Percentiles rank a stretch among this genome's conserved stretches.
Evolutionary conservation across 805 yeast genomes (phyloP).

Genomic region (Teunomyces barrocoloradensis): DNA sequence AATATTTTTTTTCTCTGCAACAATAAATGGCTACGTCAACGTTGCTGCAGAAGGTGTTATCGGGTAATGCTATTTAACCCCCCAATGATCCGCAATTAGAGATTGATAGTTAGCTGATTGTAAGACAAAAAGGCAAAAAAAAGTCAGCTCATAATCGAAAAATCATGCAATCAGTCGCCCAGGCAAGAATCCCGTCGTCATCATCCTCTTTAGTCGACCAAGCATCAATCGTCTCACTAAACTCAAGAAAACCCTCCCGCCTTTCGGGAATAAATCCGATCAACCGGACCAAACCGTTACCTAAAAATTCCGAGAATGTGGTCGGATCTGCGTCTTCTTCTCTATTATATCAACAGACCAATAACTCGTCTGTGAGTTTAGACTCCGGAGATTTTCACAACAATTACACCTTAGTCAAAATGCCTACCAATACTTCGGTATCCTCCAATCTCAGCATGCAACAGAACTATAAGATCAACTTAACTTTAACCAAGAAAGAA

Average conservation of each 20-base stretch:
- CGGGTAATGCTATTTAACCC: not conserved
- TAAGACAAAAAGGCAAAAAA: not conserved
- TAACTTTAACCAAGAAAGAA: slow-evolving; percentile 29
- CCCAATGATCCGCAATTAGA: not conserved
- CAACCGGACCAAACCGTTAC: slow-evolving; percentile 8
- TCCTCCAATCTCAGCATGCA: slow-evolving; percentile 13
- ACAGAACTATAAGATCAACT: slow-evolving; percentile 15
- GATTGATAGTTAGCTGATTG: not conserved
- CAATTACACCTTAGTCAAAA: slow-evolving; percentile 16
- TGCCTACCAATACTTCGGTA: slow-evolving; percentile 14
- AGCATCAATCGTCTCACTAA: slow-evolving; percentile 5
- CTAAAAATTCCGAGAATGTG: slow-evolving; percentile 5
- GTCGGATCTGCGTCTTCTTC: not conserved
- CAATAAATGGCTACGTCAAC: not conserved
- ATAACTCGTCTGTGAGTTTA: slow-evolving; percentile 5
- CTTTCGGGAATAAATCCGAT: slow-evolving; percentile 11
- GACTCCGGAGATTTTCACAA: slow-evolving; percentile 3
- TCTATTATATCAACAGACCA: not conserved
- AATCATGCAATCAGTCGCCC: slow-evolving; percentile 12
- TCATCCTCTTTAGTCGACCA: slow-evolving; percentile 5
- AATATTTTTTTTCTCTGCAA: not conserved
- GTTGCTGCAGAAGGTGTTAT: not conserved
- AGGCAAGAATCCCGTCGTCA: slow-evolving; percentile 11
- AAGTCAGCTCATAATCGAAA: not conserved
- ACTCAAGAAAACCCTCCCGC: slow-evolving; percentile 9